Evolutionary conservation across 106 monocot genomes (phyloP), one percentile per base, ranked within the genome.

Genomic region (Amphibolis antarctica): DNA sequence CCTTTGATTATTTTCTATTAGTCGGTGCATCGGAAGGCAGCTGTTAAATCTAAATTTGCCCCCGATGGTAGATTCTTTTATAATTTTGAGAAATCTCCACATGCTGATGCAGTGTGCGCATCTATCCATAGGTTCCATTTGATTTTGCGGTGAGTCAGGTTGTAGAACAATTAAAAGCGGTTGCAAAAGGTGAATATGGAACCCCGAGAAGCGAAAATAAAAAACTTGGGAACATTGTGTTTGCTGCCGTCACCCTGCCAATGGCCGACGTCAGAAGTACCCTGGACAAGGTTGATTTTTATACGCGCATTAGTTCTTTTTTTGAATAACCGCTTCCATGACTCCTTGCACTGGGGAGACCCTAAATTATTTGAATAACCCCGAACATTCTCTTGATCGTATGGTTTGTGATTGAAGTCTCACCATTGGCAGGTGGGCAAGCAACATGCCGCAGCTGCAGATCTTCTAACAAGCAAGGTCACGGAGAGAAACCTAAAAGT

Each of bases 161-260:
- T 3, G 28, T 65, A 14, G 91, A 90, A 65, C 91, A 98, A 72
- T 79, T 98, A 57, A 85, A 85, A 66, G 66, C 78, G 64, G 71
- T 78, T 23, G 74, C 76, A 31, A 86, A 80, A 79, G 98, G 90
- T 1, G 85, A 85, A 59, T 63, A 65, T 42, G 75, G 53, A 67
- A 18, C 64, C 9, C 86, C 86, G 18, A 80, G 80, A 47, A 60
- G 73, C 26, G 82, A 73, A 57, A 91, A 87, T 67, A 82, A 87
- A 67, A 98, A 73, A 52, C 78, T 86, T 70, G 90, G 98, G n/a
- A 87, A 75, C 75, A 85, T 98, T 36, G 82, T 88, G 31, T 98
- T 79, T 64, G 98, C 90, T 17, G 98, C 98, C 55, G 87, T 98
- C n/a, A 75, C 86, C 36, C 76, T 98, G 36, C 82, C 86, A 21